Base-by-base conservation (phyloP, 108 stramenopile species). In the Skeletonema grethae region DNA sequence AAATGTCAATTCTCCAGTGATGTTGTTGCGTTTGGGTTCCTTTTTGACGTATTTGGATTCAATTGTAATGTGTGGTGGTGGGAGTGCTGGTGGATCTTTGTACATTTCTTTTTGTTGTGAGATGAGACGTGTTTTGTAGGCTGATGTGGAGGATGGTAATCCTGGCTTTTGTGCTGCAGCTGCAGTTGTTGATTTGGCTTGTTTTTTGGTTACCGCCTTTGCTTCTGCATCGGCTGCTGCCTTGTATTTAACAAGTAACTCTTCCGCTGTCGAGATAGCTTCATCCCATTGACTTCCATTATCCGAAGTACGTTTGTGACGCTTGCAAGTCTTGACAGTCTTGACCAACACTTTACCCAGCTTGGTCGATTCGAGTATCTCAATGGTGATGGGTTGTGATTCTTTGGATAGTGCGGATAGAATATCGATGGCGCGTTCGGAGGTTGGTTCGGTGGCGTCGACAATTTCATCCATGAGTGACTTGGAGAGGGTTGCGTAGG, bases 31-130 rank as follows among this genome's bases (percentile, higher is more conserved):
- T 63, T 75, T 86, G 5, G 91, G 91, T 5, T 57, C 41, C 5
- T 68, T n/a, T n/a, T n/a, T 11, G 10, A 67, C 85, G 5, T 18
- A 50, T 7, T 69, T 65, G 7, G 58, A 8, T 57, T 88, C 84
- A 30, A 95, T 65, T 2, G 28, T 53, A 15, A 90, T 57, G 15
- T 45, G 38, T 6, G 58, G 11, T 15, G 94, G 94, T n/a, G 94
- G 94, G 16, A 88, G 31, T 0, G 63, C 85, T 0, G 94, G 94
- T 15, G 94, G 94, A 78, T 95, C 78, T 64, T 95, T 95, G 87
- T 90, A 95, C 30, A 95, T 63, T 38, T 95, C 90, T 56, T 92
- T 92, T 60, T 84, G 86, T 70, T 95, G 87, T 10, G 53, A 34
- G 0, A 72, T 63, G 15, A 95, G 63, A n/a, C 90, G 77, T 7